These are phyloP conservation scores for Diaporthe nobilis DNA, from an alignment of 2,329 filamentous ascomycete species.

Conservation along the genomic window DNA sequence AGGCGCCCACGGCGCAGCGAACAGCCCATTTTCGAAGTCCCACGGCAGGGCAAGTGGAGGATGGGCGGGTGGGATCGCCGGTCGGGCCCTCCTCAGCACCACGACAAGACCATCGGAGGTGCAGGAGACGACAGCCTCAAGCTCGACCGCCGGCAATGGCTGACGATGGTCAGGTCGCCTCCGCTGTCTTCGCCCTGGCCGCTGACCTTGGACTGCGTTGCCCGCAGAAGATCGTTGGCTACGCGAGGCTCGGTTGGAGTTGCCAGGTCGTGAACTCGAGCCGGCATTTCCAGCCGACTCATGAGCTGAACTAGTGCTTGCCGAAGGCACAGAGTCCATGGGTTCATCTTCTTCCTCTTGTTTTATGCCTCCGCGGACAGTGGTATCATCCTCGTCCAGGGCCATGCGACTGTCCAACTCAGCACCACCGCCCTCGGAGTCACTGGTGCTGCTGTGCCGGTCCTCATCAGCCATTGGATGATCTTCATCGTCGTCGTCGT, in stretches of 20 bases:
- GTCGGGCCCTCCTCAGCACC: conserved; percentile 80
- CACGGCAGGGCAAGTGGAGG: conserved; percentile 60
- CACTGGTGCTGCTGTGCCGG: conserved; percentile 51
- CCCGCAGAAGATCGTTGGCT: conserved; percentile 10
- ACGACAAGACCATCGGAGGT: conserved; percentile 91
- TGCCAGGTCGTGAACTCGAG: conserved; percentile 45
- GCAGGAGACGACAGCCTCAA: conserved; percentile 93
- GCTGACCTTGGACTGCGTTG: conserved; percentile 9
- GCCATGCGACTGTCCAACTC: conserved; percentile 60
- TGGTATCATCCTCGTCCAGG: conserved; percentile 51
- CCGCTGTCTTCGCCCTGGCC: conserved; percentile 4
- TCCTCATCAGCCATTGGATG: conserved; percentile 55
- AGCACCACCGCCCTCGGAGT: conserved; percentile 62
- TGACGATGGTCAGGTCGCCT: conserved; percentile 45
- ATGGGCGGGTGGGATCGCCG: conserved; percentile 73
- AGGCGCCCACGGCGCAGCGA: conserved; percentile 84
- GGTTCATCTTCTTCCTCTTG: conserved; percentile 49
- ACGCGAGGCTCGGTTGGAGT: conserved; percentile 1
- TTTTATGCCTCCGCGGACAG: conserved; percentile 52
- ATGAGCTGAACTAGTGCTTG: conserved; percentile 33
- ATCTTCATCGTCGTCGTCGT: conserved; percentile 54
- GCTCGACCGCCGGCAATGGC: conserved; percentile 69
- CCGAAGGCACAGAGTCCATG: conserved; percentile 37
- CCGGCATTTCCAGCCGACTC: conserved; percentile 23
- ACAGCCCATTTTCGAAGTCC: conserved; percentile 74